Evolutionary conservation across 768 basidiomycete species (phyloP).

Genomic region (Dentipellis sp.): DNA sequence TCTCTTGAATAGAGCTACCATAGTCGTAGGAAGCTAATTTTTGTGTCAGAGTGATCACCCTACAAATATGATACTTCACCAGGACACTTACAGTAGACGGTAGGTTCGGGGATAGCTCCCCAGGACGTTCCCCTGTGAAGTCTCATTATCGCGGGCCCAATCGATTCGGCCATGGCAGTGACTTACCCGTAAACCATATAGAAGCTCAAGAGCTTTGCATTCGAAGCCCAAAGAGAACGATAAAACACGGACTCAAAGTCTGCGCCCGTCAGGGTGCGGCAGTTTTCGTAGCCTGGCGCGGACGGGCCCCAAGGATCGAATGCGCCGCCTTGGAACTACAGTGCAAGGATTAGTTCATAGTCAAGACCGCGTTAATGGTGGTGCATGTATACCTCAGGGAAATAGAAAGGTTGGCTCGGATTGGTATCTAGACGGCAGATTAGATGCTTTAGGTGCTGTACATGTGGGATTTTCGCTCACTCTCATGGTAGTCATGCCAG

Average conservation of each 20-base stretch:
- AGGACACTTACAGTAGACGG: slow-evolving; percentile 44
- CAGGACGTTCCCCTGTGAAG: slow-evolving; percentile 67
- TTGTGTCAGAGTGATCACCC: neutral
- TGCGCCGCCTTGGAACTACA: slow-evolving; percentile 62
- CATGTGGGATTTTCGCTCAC: slow-evolving; percentile 11
- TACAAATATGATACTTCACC: neutral
- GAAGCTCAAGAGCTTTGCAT: slow-evolving; percentile 74
- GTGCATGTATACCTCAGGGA: slow-evolving; percentile 46
- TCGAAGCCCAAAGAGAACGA: slow-evolving; percentile 67
- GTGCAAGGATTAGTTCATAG: neutral
- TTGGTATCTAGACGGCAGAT: slow-evolving; percentile 20
- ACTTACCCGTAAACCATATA: slow-evolving; percentile 77
- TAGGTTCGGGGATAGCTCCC: slow-evolving; percentile 74
- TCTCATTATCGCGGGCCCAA: neutral
- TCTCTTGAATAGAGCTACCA: slow-evolving; percentile 63
- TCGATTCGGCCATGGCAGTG: neutral
- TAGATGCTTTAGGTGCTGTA: neutral
- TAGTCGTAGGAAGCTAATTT: slow-evolving; percentile 65
- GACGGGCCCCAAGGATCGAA: slow-evolving; percentile 78
- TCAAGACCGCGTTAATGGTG: neutral
- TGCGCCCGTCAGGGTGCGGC: slow-evolving; percentile 57
- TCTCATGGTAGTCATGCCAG: slow-evolving; percentile 56
- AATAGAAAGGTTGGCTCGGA: slow-evolving; percentile 53
- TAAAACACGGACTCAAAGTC: slow-evolving; percentile 78
- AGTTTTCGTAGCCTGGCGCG: slow-evolving; percentile 61